A percentile compares a stretch with the other conserved stretches of the same genome.
These are phyloP conservation scores for Paecilomyces formosus DNA, from an alignment of 2,329 filamentous ascomycete species.

Conservation along the genomic window DNA sequence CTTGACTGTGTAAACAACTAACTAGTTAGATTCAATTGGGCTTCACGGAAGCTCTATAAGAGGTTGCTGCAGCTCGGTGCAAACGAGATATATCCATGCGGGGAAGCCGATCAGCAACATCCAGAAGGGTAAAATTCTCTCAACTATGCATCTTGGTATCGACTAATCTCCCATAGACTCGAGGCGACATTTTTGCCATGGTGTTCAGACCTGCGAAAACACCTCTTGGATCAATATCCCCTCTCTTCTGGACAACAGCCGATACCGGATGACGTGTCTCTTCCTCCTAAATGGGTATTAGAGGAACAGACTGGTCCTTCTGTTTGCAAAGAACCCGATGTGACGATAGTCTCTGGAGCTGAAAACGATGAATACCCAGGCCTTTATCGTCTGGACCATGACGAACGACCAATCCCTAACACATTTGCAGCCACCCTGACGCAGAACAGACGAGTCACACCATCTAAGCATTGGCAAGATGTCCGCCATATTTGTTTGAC, in stretches of 20 bases:
- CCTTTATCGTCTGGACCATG: conserved; percentile 25
- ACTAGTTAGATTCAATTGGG: conserved; percentile 73
- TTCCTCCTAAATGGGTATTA: conserved; percentile 68
- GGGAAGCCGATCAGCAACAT: conserved; percentile 90
- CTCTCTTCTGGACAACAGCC: conserved; percentile 59
- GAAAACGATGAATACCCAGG: conserved; percentile 13
- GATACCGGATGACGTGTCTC: conserved; percentile 64
- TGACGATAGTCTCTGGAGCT: background rate
- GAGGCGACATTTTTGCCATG: conserved; percentile 78
- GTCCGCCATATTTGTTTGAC: conserved; percentile 69
- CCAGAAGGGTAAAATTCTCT: conserved; percentile 66
- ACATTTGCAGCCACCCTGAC: conserved; percentile 52
- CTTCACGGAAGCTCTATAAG: conserved; percentile 78
- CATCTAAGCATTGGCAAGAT: conserved; percentile 80
- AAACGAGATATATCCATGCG: conserved; percentile 63
- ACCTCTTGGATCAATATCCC: conserved; percentile 61
- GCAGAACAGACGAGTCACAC: conserved; percentile 67
- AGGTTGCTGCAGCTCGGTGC: conserved; percentile 79
- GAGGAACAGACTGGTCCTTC: conserved; percentile 6
- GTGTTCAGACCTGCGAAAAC: conserved; percentile 59
- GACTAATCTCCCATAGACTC: conserved; percentile 45
- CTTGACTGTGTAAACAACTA: conserved; percentile 1
- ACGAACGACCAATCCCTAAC: conserved; percentile 52
- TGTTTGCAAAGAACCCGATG: conserved; percentile 2
- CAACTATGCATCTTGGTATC: background rate